Evolutionary conservation across 1,139 yeast genomes (phyloP).

Genomic region (Spathaspora jeffriesii): DNA sequence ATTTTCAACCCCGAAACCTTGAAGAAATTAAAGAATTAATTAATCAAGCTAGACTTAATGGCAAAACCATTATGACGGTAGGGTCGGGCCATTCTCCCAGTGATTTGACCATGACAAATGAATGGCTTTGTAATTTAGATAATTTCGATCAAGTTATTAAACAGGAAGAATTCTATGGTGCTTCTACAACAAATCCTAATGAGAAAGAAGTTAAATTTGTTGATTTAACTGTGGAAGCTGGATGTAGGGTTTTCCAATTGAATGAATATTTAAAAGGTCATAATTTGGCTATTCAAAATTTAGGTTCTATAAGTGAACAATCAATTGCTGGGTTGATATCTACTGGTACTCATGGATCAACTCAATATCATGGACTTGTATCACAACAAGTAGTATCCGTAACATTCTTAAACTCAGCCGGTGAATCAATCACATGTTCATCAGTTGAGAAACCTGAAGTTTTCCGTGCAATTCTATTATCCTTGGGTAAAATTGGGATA

Average conservation of each 20-base stretch:
- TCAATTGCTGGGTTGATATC: slow-evolving; percentile 93
- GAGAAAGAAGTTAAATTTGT: slow-evolving; percentile 61
- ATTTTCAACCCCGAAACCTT: slow-evolving; percentile 69
- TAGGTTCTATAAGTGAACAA: slow-evolving; percentile 95
- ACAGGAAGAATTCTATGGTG: slow-evolving; percentile 39
- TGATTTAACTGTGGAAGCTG: slow-evolving; percentile 93
- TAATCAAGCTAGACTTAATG: slow-evolving; percentile 56
- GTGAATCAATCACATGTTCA: slow-evolving; percentile 71
- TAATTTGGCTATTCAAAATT: slow-evolving; percentile 81
- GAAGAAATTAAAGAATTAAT: slow-evolving; percentile 69
- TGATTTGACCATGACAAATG: slow-evolving; percentile 82
- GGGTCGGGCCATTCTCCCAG: slow-evolving; percentile 98
- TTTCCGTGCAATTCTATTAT: slow-evolving; percentile 82
- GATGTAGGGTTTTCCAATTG: slow-evolving; percentile 77
- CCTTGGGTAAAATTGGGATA: slow-evolving; percentile 90
- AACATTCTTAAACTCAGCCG: slow-evolving; percentile 70
- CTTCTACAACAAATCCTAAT: slow-evolving; percentile 17
- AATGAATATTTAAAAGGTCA: slow-evolving; percentile 63
- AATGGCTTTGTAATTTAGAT: slow-evolving; percentile 90
- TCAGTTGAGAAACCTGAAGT: slow-evolving; percentile 65
- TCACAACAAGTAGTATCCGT: slow-evolving; percentile 85
- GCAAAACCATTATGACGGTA: slow-evolving; percentile 76
- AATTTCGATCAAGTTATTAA: slow-evolving; percentile 58
- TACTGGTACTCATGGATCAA: slow-evolving; percentile 96
- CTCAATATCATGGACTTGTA: slow-evolving; percentile 89